Evolutionary conservation across 2,329 filamentous ascomycete species (phyloP), one percentile per base, ranked within the genome.

Genomic region (Whalleya microplaca): DNA sequence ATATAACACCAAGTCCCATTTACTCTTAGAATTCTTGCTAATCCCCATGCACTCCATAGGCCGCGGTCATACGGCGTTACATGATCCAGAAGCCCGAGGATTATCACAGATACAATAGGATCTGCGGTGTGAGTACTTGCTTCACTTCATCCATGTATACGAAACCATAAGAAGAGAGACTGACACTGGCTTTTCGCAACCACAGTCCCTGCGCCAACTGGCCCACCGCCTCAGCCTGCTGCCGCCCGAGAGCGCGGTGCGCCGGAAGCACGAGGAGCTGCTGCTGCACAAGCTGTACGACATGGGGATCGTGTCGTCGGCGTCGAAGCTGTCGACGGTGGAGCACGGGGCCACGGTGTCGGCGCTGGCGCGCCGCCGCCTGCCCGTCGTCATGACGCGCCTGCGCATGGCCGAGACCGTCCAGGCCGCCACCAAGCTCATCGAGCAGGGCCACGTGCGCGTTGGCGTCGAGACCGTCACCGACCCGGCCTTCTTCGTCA

Each of bases 391-490:
- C 45, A 96, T 97, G 92, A 94, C 91, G 10, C 81, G 93, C 57
- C 79, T 95, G 68, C 83, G 90, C 63, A 98, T 99, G 95, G 90
- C 93, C 40, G 91, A 96, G 79, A 94, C 87, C 51, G 87, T 98
- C 41, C 88, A 90, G 72, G 89, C 91, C 32, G 90, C 90, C 41
- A 90, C 86, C 7, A 92, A 91, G 66, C 89, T 96, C 75, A 90
- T 98, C 56, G 94, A 98, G 79, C 92, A 96, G 71, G 94, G 94
- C 6, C 93, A 97, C 72, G 92, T 98, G 2, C 82, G 94, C 46
- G 92, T 96, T 1, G 94, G 94, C 12, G 93, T 92, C 0, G 92
- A 97, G 70, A 90, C 93, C 1, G 84, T 97, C 21, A 96, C 91
- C 2, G 94, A 98, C 72, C 87, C 92, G 23, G 93, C 92, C 0